Evolutionary conservation across 1,139 yeast species (phyloP).

Genomic region (Wickerhamomyces sp.): DNA sequence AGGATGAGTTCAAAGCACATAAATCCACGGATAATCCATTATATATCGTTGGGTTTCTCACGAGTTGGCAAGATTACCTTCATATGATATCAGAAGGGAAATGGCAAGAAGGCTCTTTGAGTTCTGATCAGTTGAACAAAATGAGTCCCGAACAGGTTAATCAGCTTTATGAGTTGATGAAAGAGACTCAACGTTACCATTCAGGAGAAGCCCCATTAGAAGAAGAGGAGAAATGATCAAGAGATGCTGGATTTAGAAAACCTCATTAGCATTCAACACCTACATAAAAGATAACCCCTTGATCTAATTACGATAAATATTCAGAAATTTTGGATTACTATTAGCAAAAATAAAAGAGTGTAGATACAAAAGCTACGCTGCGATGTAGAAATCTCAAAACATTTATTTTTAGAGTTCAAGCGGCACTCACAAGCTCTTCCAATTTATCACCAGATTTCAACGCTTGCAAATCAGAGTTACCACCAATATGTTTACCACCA

Average conservation of each 20-base stretch:
- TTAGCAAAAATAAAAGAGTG: no score
- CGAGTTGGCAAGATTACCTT: slow-evolving; percentile 92
- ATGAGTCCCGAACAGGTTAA: slow-evolving; percentile 90
- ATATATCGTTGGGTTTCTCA: slow-evolving; percentile 87
- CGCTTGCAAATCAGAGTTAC: slow-evolving; percentile 79
- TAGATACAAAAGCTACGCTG: no score
- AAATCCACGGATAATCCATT: slow-evolving; percentile 78
- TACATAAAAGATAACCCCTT: neutral
- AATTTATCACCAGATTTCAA: slow-evolving; percentile 40
- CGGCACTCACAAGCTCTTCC: no score
- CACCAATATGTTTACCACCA: slow-evolving; percentile 89
- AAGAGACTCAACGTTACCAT: slow-evolving; percentile 41
- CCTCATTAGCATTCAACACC: neutral
- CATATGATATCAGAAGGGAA: slow-evolving; percentile 65
- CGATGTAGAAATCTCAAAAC: no score
- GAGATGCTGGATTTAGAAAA: no score
- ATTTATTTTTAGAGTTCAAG: no score
- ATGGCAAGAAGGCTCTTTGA: slow-evolving; percentile 71
- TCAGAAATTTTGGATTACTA: no score
- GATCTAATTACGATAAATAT: no score
- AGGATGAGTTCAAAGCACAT: slow-evolving; percentile 87
- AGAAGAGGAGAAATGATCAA: neutral
- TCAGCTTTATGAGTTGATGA: slow-evolving; percentile 70
- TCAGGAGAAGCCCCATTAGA: slow-evolving; percentile 5
- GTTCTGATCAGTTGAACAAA: slow-evolving; percentile 62